phyloP scores from a whole-genome alignment of 106 monocot species.

The Cymbidium sinense region DNA sequence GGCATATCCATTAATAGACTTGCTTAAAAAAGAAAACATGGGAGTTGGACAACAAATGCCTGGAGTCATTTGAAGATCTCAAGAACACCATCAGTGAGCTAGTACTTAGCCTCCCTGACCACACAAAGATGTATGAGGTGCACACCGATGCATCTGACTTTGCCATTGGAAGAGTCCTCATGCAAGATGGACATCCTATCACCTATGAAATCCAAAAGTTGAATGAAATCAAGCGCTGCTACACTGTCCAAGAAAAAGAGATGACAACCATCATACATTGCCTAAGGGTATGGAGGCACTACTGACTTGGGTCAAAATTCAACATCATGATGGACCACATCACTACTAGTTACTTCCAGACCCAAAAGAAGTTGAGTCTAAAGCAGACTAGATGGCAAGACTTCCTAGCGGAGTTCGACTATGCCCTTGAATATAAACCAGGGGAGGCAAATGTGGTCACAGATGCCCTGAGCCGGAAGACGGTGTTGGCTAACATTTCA shows the following conservation, averaged over 20 bases:
- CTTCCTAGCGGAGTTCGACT: neutral
- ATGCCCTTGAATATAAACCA: too few species aligned
- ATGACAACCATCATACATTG: neutral
- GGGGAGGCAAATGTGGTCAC: too few species aligned
- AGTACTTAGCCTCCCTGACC: neutral
- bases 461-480: too few species aligned
- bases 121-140: neutral
- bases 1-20: neutral
- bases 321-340: neutral
- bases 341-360: neutral
- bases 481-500: too few species aligned
- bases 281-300: neutral
- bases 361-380: neutral
- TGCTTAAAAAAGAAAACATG: neutral
- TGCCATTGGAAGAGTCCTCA: too few species aligned
- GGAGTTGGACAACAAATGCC: neutral
- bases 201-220: neutral
- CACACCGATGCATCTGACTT: neutral
- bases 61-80: neutral
- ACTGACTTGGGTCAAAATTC: neutral
- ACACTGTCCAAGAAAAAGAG: conserved; percentile 2
- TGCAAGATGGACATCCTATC: neutral
- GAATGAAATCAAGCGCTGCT: neutral
- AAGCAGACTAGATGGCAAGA: neutral
- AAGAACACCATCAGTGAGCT: neutral